These are phyloP conservation scores for Leccinum griseonigrum DNA, from an alignment of 1,284 basidiomycete species.

Conservation along the genomic window DNA sequence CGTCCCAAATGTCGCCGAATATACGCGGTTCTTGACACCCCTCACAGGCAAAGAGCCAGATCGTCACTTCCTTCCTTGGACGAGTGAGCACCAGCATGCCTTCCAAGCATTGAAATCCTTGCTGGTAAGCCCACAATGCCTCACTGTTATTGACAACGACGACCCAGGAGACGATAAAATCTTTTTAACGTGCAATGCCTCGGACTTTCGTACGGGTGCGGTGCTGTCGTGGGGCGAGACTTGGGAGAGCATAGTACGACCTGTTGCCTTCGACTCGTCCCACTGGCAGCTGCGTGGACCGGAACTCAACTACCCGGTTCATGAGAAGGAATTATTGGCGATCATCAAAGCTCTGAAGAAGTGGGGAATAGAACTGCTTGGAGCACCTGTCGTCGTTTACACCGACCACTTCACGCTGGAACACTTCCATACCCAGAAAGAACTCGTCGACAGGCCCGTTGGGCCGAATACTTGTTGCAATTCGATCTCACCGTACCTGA, in stretches of 20 bases:
- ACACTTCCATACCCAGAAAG: not conserved
- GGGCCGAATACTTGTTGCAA: not conserved
- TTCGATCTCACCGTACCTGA: not conserved
- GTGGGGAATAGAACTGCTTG: not conserved
- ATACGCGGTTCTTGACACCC: not conserved
- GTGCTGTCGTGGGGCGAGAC: not conserved
- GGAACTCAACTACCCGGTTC: not conserved
- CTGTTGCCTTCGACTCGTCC: not conserved
- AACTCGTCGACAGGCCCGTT: not conserved
- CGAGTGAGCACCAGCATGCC: conserved; percentile 25
- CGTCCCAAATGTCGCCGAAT: not conserved
- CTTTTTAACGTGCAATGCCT: not conserved
- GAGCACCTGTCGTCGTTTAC: not conserved
- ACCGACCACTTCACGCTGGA: not conserved
- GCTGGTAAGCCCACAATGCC: conserved; percentile 23
- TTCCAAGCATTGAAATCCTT: conserved; percentile 41
- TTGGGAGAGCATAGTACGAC: not conserved
- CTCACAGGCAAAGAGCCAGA: not conserved
- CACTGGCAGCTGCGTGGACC: not conserved
- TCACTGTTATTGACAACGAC: conserved; percentile 28
- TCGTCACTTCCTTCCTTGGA: conserved; percentile 29
- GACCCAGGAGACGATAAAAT: not conserved
- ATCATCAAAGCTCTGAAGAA: not conserved
- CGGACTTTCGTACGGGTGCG: not conserved
- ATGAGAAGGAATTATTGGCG: not conserved